Base-by-base conservation (phyloP, 2,329 filamentous ascomycete species). In the Aspergillus novoparasiticus region DNA sequence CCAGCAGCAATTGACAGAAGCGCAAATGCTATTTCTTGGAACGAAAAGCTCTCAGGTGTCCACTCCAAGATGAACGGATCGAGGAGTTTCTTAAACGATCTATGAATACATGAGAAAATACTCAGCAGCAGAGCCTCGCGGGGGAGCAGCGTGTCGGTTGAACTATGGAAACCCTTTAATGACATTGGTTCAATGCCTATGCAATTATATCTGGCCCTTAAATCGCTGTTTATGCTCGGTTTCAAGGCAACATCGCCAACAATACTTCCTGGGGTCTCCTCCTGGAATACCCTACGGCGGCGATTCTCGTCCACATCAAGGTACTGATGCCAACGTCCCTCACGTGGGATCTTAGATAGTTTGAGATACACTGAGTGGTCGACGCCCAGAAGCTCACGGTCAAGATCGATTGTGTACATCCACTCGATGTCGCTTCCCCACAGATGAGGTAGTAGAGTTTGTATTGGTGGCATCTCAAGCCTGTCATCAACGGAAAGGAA, bases 321-420 rank as follows among this genome's bases (percentile, higher is more conserved):
- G 39, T 61, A 69, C 10, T 58, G 30, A 12, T 57, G 48, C 68
- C 68, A 70, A 9, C 34, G 28, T 14, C 23, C 46, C 14, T 32
- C 28, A 32, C 28, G 63, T 1, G 68, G 59, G 9, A 70, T 46
- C 3, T 58, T 64, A 10, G 50, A 36, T 9, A 70, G 50, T 3
- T 61, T 30, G n/a, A 65, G 62, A 43, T 56, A 53, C 6, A 60
- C 56, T 8, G 62, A 46, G 19, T 63, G 41, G 28, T 70, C 64
- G 41, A 70, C 48, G 21, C 43, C 51, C 3, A 70, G 53, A 19
- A 70, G 50, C 39, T 69, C 66, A 3, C 60, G 61, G 46, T 70
- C 68, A 21, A 70, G 59, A 43, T 69, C 68, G 32, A 70, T 26
- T 26, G 61, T 70, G 48, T 70, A 70, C 4, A 48, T 64, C 57